Conservation (phyloP, 192 early-diverging fungal species). For the Dissophora ornata region DNA sequence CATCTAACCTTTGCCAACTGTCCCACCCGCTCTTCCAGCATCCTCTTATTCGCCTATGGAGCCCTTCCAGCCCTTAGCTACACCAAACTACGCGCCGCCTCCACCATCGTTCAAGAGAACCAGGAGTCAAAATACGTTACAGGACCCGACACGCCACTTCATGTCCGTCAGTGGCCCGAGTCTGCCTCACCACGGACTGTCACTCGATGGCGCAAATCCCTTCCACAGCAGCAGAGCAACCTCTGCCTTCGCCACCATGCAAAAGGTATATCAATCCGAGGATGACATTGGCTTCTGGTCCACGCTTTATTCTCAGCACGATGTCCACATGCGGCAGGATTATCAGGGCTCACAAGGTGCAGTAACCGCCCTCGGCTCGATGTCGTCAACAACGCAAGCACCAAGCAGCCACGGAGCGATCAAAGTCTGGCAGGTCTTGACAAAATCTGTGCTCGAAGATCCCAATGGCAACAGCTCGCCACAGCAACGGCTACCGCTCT, state of each 20-base stretch:
- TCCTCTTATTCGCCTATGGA: no score
- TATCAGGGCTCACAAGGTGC: not conserved
- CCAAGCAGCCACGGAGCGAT: slow-evolving; percentile 9
- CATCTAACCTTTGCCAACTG: no score
- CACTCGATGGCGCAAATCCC: not conserved
- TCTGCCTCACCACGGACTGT: not conserved
- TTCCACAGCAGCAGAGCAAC: not conserved
- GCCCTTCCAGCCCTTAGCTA: no score
- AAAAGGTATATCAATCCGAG: slow-evolving; percentile 7
- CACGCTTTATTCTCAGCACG: slow-evolving; percentile 26
- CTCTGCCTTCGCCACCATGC: slow-evolving; percentile 24
- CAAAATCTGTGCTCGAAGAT: slow-evolving; percentile 13
- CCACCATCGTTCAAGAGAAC: slow-evolving; percentile 23
- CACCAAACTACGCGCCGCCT: no score
- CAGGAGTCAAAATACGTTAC: slow-evolving; percentile 23
- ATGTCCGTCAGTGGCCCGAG: slow-evolving; percentile 7
- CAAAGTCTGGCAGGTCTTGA: slow-evolving; percentile 40
- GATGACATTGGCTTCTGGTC: slow-evolving; percentile 38
- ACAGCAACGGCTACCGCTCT: not conserved
- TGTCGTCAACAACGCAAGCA: no score
- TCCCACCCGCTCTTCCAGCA: no score
- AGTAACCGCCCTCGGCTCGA: not conserved
- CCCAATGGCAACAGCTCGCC: not conserved
- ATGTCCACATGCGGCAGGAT: slow-evolving; percentile 29
- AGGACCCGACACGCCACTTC: slow-evolving; percentile 7